Percentiles rank a stretch among this genome's conserved stretches.
Conservation (phyloP, 2,329 filamentous ascomycete genomes). For the Pseudogymnoascus sp. region DNA sequence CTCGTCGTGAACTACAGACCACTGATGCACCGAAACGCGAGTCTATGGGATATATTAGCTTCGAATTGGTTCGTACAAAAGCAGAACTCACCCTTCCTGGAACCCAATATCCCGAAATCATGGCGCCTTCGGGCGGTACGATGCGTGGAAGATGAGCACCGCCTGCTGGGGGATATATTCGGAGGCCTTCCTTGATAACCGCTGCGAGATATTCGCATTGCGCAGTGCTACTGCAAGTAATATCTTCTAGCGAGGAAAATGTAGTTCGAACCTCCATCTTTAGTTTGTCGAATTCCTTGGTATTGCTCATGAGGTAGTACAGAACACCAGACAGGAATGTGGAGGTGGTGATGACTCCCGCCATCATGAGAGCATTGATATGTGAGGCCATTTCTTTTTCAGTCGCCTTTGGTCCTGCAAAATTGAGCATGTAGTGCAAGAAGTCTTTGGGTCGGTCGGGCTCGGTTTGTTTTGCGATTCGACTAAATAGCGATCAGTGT, state of each 20-base stretch:
- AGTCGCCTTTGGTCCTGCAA: slow-evolving; percentile 16
- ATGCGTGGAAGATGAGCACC: slow-evolving; percentile 17
- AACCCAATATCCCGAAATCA: slow-evolving; percentile 19
- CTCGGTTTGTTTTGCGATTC: background rate
- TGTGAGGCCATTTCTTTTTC: slow-evolving; percentile 14
- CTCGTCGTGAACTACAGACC: slow-evolving; percentile 18
- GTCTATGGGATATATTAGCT: slow-evolving; percentile 13
- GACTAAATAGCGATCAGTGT: background rate
- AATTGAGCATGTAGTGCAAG: slow-evolving; percentile 17
- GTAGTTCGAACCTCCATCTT: slow-evolving; percentile 34
- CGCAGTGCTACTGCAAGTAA: slow-evolving; percentile 19
- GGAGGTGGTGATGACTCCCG: slow-evolving; percentile 45
- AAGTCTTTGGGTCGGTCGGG: slow-evolving; percentile 15
- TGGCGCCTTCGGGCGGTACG: slow-evolving; percentile 18
- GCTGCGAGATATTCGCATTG: slow-evolving; percentile 30
- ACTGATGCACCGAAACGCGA: slow-evolving; percentile 21
- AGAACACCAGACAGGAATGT: slow-evolving; percentile 36
- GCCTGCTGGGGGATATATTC: slow-evolving; percentile 26
- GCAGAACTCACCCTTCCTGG: slow-evolving; percentile 17
- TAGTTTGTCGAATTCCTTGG: slow-evolving; percentile 32
- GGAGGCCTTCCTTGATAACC: slow-evolving; percentile 31
- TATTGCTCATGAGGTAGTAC: slow-evolving; percentile 36
- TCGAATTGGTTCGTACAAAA: background rate
- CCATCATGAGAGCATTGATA: slow-evolving; percentile 29
- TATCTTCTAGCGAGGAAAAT: slow-evolving; percentile 29